phyloP scores from a whole-genome alignment of 2,329 filamentous ascomycete species.

The Delphinella strobiligena region DNA sequence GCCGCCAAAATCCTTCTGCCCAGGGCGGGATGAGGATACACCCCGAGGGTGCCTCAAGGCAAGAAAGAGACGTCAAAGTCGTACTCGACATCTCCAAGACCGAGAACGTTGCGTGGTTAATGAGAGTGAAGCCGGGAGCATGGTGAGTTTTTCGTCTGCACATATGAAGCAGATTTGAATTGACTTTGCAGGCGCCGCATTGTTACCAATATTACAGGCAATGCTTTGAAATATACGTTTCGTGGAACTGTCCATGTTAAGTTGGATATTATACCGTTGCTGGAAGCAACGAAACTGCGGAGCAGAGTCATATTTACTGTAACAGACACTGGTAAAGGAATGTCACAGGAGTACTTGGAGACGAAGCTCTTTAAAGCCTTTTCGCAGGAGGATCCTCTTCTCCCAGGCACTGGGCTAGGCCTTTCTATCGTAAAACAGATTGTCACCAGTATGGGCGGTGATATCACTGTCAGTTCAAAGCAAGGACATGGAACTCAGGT shows the following conservation, averaged over 20 bases:
- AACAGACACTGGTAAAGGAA: constrained; percentile 22
- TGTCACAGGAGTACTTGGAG: constrained; percentile 19
- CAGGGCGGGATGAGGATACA: no score
- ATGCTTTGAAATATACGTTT: constrained; percentile 36
- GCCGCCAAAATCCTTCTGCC: constrained; percentile 11
- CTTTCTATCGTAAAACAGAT: constrained; percentile 22
- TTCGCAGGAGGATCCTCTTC: constrained; percentile 20
- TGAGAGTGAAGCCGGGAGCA: constrained; percentile 31
- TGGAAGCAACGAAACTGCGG: constrained; percentile 8
- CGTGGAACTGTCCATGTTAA: constrained; percentile 28
- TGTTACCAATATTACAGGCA: no score
- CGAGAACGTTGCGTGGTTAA: constrained; percentile 27
- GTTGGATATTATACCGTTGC: no score
- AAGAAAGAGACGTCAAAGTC: constrained; percentile 21
- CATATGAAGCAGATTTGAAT: no score
- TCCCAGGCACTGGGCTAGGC: constrained; percentile 22
- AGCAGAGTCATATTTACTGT: constrained; percentile 9
- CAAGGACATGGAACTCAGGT: constrained; percentile 44
- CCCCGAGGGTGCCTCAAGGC: constrained; percentile 30
- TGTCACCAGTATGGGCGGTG: constrained; percentile 15
- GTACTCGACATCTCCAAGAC: constrained; percentile 32
- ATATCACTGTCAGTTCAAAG: constrained; percentile 38
- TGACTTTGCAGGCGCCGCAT: no score
- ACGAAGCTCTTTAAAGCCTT: constrained; percentile 21
- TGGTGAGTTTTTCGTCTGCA: no score